Percentiles rank a stretch among this genome's conserved stretches.
phyloP scores from a whole-genome alignment of 495 filamentous ascomycete genomes.

The Lasiosphaeria miniovina region DNA sequence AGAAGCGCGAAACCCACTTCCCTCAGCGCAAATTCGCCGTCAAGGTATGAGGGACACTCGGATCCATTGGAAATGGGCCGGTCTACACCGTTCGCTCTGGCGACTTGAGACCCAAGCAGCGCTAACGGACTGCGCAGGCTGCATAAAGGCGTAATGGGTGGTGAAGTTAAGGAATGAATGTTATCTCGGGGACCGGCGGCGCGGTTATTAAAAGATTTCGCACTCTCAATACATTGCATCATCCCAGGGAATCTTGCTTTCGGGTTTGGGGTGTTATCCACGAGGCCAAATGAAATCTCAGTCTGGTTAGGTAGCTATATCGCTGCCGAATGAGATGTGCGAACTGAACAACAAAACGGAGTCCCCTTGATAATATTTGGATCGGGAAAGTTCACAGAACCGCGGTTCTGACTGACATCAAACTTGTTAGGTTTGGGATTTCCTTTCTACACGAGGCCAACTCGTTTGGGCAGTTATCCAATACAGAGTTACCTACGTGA shows the following conservation, averaged over 20 bases:
- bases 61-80: too few species aligned
- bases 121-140: slow-evolving; percentile 27
- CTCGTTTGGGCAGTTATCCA: neutral
- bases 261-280: slow-evolving; percentile 35
- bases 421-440: neutral
- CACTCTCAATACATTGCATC: slow-evolving; percentile 36
- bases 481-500: neutral
- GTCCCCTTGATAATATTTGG: slow-evolving; percentile 5
- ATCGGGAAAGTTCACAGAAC: neutral
- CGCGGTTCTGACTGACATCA: neutral
- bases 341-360: slow-evolving; percentile 27
- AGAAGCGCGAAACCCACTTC: slow-evolving; percentile 94
- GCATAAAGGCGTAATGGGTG: slow-evolving; percentile 25
- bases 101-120: neutral
- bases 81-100: neutral
- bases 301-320: slow-evolving; percentile 35
- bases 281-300: slow-evolving; percentile 35
- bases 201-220: slow-evolving; percentile 35
- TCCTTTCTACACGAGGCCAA: too few species aligned
- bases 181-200: slow-evolving; percentile 34
- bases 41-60: slow-evolving; percentile 63
- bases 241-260: slow-evolving; percentile 38
- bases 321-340: slow-evolving; percentile 36
- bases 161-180: slow-evolving; percentile 29
- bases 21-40: slow-evolving; percentile 97